Evolutionary conservation across 495 filamentous ascomycete genomes (phyloP).

Genomic region (Annulohypoxylon maeteangense): DNA sequence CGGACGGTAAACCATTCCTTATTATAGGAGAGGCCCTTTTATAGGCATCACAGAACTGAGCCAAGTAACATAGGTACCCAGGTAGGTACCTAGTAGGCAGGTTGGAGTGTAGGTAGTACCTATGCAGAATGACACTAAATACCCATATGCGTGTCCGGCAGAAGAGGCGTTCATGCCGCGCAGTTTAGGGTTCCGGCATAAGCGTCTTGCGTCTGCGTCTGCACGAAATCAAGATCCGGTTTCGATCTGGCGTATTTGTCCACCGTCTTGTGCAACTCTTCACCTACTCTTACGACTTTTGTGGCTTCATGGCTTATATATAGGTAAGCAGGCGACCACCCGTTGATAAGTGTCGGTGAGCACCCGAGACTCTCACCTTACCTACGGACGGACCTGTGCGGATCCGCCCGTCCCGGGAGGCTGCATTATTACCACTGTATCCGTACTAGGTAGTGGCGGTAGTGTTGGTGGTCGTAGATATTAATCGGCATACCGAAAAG

Average conservation of each 20-base stretch:
- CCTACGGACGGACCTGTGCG: background rate
- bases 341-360: background rate
- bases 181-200: background rate
- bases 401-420: slow-evolving; percentile 10
- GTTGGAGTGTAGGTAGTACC: no score
- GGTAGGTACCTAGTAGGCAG: no score
- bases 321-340: background rate
- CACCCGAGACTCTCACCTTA: background rate
- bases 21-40: background rate
- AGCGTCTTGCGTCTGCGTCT: background rate
- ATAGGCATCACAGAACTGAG: background rate
- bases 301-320: background rate
- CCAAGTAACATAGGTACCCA: no score
- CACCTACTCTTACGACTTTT: background rate
- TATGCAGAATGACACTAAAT: slow-evolving; percentile 12
- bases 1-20: background rate
- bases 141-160: slow-evolving; percentile 22
- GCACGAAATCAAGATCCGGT: slow-evolving; percentile 38
- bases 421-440: slow-evolving; percentile 21
- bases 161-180: slow-evolving; percentile 1
- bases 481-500: slow-evolving; percentile 11
- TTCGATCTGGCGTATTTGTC: slow-evolving; percentile 19
- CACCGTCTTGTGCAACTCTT: slow-evolving; percentile 10
- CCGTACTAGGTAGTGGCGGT: no score
- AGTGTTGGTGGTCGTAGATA: background rate